Conservation (phyloP, 805 yeast genomes). For the Yamadazyma laniorum region DNA sequence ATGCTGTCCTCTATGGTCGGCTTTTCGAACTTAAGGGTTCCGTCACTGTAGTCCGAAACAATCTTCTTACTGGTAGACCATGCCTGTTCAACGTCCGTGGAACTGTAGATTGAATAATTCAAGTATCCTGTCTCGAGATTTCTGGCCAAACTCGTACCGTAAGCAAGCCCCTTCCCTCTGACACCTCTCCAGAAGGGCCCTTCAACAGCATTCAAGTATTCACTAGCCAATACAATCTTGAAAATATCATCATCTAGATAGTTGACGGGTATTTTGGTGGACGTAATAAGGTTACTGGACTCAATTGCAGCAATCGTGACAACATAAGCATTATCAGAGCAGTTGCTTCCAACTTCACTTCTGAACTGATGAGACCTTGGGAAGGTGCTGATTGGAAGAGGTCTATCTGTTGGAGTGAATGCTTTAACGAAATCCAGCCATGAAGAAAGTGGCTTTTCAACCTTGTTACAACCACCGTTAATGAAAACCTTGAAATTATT, state of each 20-base stretch:
- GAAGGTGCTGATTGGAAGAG: constrained; percentile 15
- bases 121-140: constrained; percentile 67
- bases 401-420: constrained; percentile 15
- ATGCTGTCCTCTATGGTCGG: constrained; percentile 68
- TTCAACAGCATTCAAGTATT: constrained; percentile 80
- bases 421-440: constrained; percentile 47
- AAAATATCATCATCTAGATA: constrained; percentile 55
- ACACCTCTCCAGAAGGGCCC: constrained; percentile 98
- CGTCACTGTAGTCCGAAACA: constrained; percentile 58
- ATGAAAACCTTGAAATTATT: constrained; percentile 67
- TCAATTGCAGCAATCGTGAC: constrained; percentile 82
- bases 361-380: constrained; percentile 56
- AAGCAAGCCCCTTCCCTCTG: constrained; percentile 91
- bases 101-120: constrained; percentile 70
- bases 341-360: constrained; percentile 54
- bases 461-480: constrained; percentile 59
- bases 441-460: constrained; percentile 54
- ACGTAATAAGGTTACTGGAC: constrained; percentile 63
- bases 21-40: constrained; percentile 52
- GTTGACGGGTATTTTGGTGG: constrained; percentile 57
- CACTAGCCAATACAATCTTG: constrained; percentile 68
- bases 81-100: constrained; percentile 74
- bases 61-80: constrained; percentile 62
- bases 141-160: constrained; percentile 69
- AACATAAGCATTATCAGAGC: constrained; percentile 56